phyloP scores from a whole-genome alignment of 768 basidiomycete species.

The Naganishia friedmannii region DNA sequence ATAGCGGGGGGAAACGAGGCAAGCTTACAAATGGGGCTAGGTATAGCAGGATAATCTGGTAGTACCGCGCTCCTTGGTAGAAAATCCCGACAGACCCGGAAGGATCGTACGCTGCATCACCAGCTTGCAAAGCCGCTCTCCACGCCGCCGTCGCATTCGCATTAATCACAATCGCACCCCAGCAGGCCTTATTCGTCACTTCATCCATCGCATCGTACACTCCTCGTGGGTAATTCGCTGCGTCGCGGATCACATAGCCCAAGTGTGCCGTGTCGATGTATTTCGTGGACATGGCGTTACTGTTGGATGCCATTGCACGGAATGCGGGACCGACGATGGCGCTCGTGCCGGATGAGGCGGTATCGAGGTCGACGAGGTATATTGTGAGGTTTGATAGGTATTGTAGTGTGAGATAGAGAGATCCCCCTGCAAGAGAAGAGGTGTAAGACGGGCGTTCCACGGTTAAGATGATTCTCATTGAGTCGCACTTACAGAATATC shows the following conservation, averaged over 20 bases:
- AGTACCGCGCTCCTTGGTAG: constrained; percentile 44
- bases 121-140: constrained; percentile 39
- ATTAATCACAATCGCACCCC: constrained; percentile 48
- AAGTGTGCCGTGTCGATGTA: constrained; percentile 36
- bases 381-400: constrained; percentile 41
- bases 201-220: constrained; percentile 36
- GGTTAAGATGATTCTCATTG: constrained; percentile 25
- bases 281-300: constrained; percentile 29
- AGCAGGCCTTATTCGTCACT: constrained; percentile 38
- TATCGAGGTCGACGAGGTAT: constrained; percentile 48
- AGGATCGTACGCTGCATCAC: constrained; percentile 45
- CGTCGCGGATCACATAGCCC: constrained; percentile 36
- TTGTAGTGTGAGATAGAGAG: constrained; percentile 33
- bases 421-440: constrained; percentile 35
- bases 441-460: not conserved
- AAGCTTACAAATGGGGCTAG: constrained; percentile 42
- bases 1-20: not conserved
- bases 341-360: constrained; percentile 25
- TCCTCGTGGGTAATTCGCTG: constrained; percentile 41
- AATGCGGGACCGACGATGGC: constrained; percentile 42
- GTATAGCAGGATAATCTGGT: constrained; percentile 45
- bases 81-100: constrained; percentile 44
- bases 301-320: constrained; percentile 34
- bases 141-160: constrained; percentile 46
- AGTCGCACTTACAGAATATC: constrained; percentile 13